Evolutionary conservation across 495 filamentous ascomycete genomes (phyloP).

Genomic region (Diplogelasinospora grovesii): DNA sequence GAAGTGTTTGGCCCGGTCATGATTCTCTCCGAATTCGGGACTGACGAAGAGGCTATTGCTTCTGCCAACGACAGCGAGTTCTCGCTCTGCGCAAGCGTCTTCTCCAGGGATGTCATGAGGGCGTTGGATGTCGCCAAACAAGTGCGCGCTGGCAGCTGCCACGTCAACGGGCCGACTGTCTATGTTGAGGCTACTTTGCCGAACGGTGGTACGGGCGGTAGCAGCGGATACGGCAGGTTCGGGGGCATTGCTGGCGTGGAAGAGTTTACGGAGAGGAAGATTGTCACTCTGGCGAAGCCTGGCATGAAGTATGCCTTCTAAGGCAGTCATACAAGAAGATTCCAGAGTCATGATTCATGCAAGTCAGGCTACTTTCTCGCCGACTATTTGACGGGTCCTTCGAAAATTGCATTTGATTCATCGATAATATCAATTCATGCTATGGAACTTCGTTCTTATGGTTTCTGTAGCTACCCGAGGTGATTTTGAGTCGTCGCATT

Average conservation of each 20-base stretch:
- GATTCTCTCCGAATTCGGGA: constrained; percentile 20
- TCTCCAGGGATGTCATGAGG: constrained; percentile 24
- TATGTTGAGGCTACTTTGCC: constrained; percentile 29
- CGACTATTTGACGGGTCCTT: too few relatives aligned
- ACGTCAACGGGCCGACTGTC: constrained; percentile 30
- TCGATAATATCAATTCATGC: too few relatives aligned
- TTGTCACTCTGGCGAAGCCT: constrained; percentile 22
- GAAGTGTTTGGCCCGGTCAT: constrained; percentile 32
- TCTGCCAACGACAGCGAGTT: constrained; percentile 29
- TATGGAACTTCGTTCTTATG: too few relatives aligned
- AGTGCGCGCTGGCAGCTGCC: constrained; percentile 24
- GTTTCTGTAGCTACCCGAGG: too few relatives aligned
- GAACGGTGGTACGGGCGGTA: constrained; percentile 28
- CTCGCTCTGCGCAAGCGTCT: constrained; percentile 28
- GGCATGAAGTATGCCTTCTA: constrained; percentile 21
- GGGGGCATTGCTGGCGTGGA: constrained; percentile 26
- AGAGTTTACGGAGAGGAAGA: constrained; percentile 29
- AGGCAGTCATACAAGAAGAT: too few relatives aligned
- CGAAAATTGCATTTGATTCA: too few relatives aligned
- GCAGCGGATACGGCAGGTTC: constrained; percentile 33
- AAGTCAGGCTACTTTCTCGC: too few relatives aligned
- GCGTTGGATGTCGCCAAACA: constrained; percentile 25
- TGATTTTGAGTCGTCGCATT: too few relatives aligned
- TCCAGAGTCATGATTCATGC: too few relatives aligned
- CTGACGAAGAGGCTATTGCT: constrained; percentile 26